Conservation (phyloP, 768 basidiomycete species). For the Pholiota molesta region DNA sequence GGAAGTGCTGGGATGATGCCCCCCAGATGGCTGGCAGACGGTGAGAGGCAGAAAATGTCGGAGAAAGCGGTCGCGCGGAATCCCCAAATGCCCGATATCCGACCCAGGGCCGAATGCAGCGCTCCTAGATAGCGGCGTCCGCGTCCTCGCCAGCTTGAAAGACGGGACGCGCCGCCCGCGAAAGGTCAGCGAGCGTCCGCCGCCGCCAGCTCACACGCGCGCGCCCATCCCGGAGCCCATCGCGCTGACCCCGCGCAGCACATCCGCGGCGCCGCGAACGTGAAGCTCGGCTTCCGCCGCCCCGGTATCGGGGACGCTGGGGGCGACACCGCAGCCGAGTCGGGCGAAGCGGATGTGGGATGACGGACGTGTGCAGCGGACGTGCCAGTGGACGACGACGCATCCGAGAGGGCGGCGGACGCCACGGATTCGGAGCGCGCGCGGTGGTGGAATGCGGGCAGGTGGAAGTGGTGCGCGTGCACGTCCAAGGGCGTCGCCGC, state of each 20-base stretch:
- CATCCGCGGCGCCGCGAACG: constrained; percentile 33
- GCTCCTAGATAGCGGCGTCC: too few relatives aligned
- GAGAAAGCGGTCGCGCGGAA: too few relatives aligned
- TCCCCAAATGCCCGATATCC: too few relatives aligned
- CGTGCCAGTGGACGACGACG: not conserved
- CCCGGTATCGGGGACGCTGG: not conserved
- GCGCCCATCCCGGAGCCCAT: not conserved
- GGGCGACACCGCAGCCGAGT: not conserved
- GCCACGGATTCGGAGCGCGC: not conserved
- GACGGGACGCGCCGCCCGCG: too few relatives aligned
- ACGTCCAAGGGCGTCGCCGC: not conserved
- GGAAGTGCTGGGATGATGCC: too few relatives aligned
- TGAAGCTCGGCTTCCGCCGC: constrained; percentile 25
- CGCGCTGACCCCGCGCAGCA: constrained; percentile 25
- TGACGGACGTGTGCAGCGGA: not conserved
- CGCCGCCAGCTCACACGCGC: not conserved
- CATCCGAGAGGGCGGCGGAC: constrained; percentile 1
- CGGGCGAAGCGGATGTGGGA: not conserved
- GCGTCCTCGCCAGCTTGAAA: too few relatives aligned
- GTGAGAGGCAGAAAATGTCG: too few relatives aligned
- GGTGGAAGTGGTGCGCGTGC: not conserved
- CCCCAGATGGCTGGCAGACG: too few relatives aligned
- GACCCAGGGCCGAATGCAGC: too few relatives aligned
- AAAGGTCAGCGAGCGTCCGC: too few relatives aligned
- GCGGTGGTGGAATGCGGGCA: not conserved